phyloP scores from a whole-genome alignment of 306 rosid genomes.

The Rosa rugosa region DNA sequence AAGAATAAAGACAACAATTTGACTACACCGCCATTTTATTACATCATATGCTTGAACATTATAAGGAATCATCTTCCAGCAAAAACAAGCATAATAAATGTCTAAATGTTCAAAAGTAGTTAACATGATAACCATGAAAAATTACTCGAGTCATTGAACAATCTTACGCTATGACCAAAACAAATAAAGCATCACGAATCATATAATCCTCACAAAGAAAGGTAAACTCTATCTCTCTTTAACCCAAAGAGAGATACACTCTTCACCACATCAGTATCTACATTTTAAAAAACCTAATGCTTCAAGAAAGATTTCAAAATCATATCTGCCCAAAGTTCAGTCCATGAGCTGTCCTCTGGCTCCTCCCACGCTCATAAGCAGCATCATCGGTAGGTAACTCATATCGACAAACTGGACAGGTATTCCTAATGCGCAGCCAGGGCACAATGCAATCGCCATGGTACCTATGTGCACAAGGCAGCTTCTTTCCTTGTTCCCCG shows the following conservation, averaged over 20 bases:
- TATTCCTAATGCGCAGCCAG: slow-evolving; percentile 77
- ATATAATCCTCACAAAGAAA: slow-evolving; percentile 14
- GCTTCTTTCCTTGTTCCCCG: slow-evolving; percentile 53
- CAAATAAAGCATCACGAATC: slow-evolving; percentile 28
- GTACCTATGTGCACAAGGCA: slow-evolving; percentile 73
- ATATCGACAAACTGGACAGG: slow-evolving; percentile 87
- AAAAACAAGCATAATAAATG: slow-evolving; percentile 21
- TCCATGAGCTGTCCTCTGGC: slow-evolving; percentile 31
- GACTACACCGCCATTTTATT: background rate
- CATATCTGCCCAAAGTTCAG: slow-evolving; percentile 21
- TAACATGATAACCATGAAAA: slow-evolving; percentile 11
- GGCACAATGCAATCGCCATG: slow-evolving; percentile 81
- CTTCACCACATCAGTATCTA: slow-evolving; percentile 38
- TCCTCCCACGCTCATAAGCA: slow-evolving; percentile 65
- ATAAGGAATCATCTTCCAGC: slow-evolving; percentile 12
- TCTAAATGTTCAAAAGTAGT: slow-evolving; percentile 10
- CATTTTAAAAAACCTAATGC: slow-evolving; percentile 37
- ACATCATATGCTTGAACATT: slow-evolving; percentile 13
- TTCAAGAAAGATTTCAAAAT: slow-evolving; percentile 28
- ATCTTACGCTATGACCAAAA: slow-evolving; percentile 24
- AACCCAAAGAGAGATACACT: background rate
- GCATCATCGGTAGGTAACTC: slow-evolving; percentile 76
- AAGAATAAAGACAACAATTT: background rate
- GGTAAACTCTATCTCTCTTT: background rate
- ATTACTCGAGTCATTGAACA: slow-evolving; percentile 22